phyloP scores from a whole-genome alignment of 192 early-diverging fungal genomes.

The Umbelopsis sp. region DNA sequence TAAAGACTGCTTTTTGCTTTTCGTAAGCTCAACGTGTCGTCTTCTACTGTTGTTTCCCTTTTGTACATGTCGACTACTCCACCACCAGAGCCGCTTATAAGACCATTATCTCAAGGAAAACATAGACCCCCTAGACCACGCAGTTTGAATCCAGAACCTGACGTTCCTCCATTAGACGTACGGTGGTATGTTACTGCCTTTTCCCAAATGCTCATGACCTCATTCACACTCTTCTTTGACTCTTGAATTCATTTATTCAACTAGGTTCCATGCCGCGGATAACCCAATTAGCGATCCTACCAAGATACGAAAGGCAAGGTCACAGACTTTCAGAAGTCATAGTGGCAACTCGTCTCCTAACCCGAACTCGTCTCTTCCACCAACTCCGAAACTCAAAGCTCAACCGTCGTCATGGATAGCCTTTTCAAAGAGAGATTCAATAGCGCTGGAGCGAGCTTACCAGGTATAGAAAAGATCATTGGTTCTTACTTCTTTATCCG shows the following conservation, averaged over 20 bases:
- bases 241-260: background rate
- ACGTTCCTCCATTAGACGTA: constrained; percentile 23
- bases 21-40: background rate
- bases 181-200: constrained; percentile 23
- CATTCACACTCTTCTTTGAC: background rate
- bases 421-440: constrained; percentile 58
- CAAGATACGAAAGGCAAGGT: constrained; percentile 17
- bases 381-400: constrained; percentile 40
- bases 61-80: constrained; percentile 14
- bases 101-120: constrained; percentile 7
- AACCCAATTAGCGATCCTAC: constrained; percentile 31
- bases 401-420: constrained; percentile 49
- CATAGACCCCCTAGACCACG: constrained; percentile 18
- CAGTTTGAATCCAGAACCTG: constrained; percentile 28
- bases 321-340: background rate
- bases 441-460: constrained; percentile 56
- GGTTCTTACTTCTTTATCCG: background rate
- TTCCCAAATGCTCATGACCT: background rate
- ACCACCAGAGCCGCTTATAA: background rate
- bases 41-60: background rate
- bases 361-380: constrained; percentile 32
- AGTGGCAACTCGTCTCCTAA: constrained; percentile 20
- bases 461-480: constrained; percentile 28
- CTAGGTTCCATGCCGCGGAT: constrained; percentile 55
- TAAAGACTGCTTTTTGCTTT: background rate